Evolutionary conservation across 768 basidiomycete species (phyloP).

Genomic region (Lenzites betulinus): DNA sequence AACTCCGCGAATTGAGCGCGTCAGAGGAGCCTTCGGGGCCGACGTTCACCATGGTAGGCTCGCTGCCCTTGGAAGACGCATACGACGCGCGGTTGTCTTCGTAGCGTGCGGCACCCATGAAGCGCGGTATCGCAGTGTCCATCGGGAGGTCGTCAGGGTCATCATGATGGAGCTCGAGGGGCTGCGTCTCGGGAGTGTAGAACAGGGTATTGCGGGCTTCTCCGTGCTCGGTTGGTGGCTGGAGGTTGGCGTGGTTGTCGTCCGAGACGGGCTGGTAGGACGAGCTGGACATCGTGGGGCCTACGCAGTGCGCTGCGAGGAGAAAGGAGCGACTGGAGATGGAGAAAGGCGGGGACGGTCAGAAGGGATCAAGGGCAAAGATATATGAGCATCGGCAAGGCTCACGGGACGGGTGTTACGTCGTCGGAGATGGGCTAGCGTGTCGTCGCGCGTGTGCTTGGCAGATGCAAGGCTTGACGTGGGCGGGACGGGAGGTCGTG

Average conservation of each 20-base stretch:
- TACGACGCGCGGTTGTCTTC: slow-evolving; percentile 52
- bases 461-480: neutral
- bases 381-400: neutral
- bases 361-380: neutral
- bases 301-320: neutral
- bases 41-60: slow-evolving; percentile 41
- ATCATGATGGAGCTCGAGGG: slow-evolving; percentile 33
- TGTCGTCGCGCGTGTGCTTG: slow-evolving; percentile 9
- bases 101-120: slow-evolving; percentile 57
- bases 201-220: slow-evolving; percentile 14
- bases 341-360: neutral
- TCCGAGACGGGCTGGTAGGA: slow-evolving; percentile 20
- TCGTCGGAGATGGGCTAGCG: neutral
- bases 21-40: slow-evolving; percentile 44
- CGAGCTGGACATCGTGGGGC: slow-evolving; percentile 15
- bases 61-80: slow-evolving; percentile 53
- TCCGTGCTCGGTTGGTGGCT: neutral
- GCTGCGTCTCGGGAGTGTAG: slow-evolving; percentile 34
- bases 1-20: neutral
- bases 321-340: neutral
- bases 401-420: slow-evolving; percentile 13
- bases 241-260: slow-evolving; percentile 4
- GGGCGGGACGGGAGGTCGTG: neutral
- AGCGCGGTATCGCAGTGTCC: slow-evolving; percentile 53
- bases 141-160: slow-evolving; percentile 42